Base-by-base conservation (phyloP, 1,139 yeast genomes). In the Geotrichum klebahnii region DNA sequence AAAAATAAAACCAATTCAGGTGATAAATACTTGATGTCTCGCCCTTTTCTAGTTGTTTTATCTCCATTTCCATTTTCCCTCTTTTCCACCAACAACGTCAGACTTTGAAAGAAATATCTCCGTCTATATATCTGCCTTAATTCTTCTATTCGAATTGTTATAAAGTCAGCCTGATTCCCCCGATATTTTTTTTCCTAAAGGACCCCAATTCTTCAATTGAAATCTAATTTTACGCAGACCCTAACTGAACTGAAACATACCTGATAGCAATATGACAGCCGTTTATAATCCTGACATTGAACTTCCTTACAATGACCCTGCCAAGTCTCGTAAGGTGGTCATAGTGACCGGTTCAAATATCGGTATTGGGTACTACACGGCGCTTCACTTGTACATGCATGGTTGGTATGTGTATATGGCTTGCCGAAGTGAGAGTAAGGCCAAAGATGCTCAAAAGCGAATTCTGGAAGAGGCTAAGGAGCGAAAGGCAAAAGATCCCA, bases 331-430 rank as follows among this genome's bases (percentile, higher is more conserved):
- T 24, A 71, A 78, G 52, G 82, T 84, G 2, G 89, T 84, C 0
- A 67, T 86, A 5, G 79, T 87, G 28, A 83, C 94, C 0, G 95
- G 95, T 1, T 95, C 89, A 4, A 84, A 82, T 61, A 75, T 83
- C 41, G 95, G 95, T 0, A 75, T 85, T 20, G 96, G 96, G 3
- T 85, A 81, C 74, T 84, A 72, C 63, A 83, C 94, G 0, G 85
- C 78, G 2, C 68, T 86, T 19, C 94, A 86, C 60, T 72, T 88
- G 10, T 85, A 82, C 61, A 69, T 85, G 48, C 96, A 86, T 61
- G 96, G 96, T 0, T 84, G 78, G 62, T 69, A 75, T 3, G 82
- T 87, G 2, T 87, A 87, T 61, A 70, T 86, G 50, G 86, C 83
- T 0, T 92, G 95, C 1, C 69, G 95, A 56, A 81, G 76, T 57